phyloP scores from a whole-genome alignment of 495 filamentous ascomycete genomes.

The Aspergillus baeticus region DNA sequence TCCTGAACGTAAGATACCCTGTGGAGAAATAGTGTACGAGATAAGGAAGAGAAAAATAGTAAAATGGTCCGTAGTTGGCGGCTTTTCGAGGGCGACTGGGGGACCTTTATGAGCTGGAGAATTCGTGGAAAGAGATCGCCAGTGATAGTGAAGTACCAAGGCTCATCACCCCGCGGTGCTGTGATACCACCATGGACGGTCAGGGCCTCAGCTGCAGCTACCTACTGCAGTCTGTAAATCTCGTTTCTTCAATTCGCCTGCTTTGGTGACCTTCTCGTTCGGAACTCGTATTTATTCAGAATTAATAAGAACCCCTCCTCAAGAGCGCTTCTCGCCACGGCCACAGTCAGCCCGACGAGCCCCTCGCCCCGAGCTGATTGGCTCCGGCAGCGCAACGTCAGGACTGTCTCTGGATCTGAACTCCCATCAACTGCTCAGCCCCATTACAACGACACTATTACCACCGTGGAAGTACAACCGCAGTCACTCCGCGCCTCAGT shows the following conservation, averaged over 20 bases:
- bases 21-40: not conserved
- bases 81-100: too few relatives aligned
- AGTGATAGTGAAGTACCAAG: too few relatives aligned
- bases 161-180: not conserved
- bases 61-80: too few relatives aligned
- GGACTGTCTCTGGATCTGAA: conserved; percentile 16
- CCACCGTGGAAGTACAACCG: conserved; percentile 7
- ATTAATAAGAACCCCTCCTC: not conserved
- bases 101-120: not conserved
- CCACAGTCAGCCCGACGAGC: conserved; percentile 10
- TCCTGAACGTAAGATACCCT: not conserved
- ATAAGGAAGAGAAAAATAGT: not conserved
- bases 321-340: not conserved
- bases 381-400: conserved; percentile 27
- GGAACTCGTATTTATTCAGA: not conserved
- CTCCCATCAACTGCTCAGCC: conserved; percentile 24
- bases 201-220: not conserved
- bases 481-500: conserved; percentile 21
- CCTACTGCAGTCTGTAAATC: not conserved
- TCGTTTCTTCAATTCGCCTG: not conserved
- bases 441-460: conserved; percentile 17
- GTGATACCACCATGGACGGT: not conserved
- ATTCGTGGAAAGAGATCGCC: not conserved
- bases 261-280: not conserved
- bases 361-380: conserved; percentile 25